Evolutionary conservation across 352 stramenopile species (phyloP).

Genomic region (Aphanomyces astaci): DNA sequence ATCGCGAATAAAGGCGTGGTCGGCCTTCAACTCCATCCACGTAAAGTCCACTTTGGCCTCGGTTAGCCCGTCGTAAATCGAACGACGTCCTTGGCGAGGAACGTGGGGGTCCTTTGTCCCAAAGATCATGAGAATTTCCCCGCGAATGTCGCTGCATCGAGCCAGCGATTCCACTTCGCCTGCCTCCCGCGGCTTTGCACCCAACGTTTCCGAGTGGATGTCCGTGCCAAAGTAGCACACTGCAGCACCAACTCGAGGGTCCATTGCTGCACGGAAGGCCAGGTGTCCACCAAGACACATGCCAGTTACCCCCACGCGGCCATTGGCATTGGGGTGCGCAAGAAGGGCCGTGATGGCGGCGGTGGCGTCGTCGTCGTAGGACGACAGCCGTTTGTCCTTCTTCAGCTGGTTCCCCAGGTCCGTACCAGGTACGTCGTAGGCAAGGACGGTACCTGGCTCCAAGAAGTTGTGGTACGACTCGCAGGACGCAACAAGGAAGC

Average conservation of each 20-base stretch:
- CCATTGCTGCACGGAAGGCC: conserved; percentile 17
- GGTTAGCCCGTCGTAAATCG: conserved; percentile 16
- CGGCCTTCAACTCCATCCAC: conserved; percentile 15
- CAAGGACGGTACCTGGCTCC: conserved; percentile 12
- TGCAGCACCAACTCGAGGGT: conserved; percentile 9
- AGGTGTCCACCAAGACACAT: conserved; percentile 21
- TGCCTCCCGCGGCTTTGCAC: background rate
- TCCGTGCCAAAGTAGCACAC: conserved; percentile 21
- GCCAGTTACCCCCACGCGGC: conserved; percentile 5
- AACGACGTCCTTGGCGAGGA: conserved; percentile 4
- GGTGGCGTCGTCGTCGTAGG: conserved; percentile 15
- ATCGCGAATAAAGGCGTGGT: conserved; percentile 21
- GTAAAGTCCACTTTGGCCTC: conserved; percentile 6
- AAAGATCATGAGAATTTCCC: conserved; percentile 21
- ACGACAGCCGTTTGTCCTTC: conserved; percentile 11
- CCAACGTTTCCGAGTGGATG: conserved; percentile 14
- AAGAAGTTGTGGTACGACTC: conserved; percentile 19
- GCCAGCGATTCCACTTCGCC: conserved; percentile 8
- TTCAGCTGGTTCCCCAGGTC: conserved; percentile 19
- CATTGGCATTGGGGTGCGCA: conserved; percentile 13
- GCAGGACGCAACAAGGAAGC: conserved; percentile 5
- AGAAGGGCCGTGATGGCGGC: background rate
- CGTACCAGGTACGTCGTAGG: conserved; percentile 14
- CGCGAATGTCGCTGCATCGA: background rate
- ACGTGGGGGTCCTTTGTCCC: conserved; percentile 19